Evolutionary conservation across 805 yeast genomes (phyloP), one percentile per base, ranked within the genome.

Genomic region (Torulaspora franciscae): DNA sequence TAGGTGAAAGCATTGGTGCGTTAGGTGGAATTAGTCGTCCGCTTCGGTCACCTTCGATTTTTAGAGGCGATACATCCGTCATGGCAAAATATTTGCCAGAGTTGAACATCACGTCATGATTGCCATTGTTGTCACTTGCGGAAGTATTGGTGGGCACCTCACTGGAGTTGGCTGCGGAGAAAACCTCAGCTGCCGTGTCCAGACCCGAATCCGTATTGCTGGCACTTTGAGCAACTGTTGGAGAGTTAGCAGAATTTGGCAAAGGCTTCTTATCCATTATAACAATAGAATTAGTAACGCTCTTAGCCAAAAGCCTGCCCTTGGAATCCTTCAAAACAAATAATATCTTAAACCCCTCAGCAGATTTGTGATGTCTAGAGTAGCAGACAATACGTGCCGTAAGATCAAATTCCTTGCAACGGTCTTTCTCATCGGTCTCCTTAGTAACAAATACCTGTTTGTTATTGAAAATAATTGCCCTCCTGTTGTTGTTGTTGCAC

Each of bases 261-360:
- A 78, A 73, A 65, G 87, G 90, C 73, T 91, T 95, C 65, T 95
- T 82, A 65, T 93, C 98, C 80, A 95, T 91, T 40, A 91, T 89
- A 83, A 87, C 83, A 25, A 91, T 85, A 5, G 88, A 80, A 7
- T 81, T 68, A 0, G 95, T 79, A 6, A 83, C 63, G 15, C 79
- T 79, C 55, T 81, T 81, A 6, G 90, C 96, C 13, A 91, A 73
- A 4, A 88, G 73, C 19, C 73, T 70, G 17, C 82, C 84, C 7
- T 70, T 59, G 45, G 70, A 60, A 62, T 90, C 80, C 49, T 79
- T 81, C 40, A 91, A 59, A 3, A 84, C 77, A 50, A 86, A 79
- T 37, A 86, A 66, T 32, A 85, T 69, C 58, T 79, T 80, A 70
- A 90, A 91, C 1, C 99, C 99, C 32, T 75, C 75, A n/a, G 81